phyloP scores from a whole-genome alignment of 768 basidiomycete species.

The Gymnopilus junonius region DNA sequence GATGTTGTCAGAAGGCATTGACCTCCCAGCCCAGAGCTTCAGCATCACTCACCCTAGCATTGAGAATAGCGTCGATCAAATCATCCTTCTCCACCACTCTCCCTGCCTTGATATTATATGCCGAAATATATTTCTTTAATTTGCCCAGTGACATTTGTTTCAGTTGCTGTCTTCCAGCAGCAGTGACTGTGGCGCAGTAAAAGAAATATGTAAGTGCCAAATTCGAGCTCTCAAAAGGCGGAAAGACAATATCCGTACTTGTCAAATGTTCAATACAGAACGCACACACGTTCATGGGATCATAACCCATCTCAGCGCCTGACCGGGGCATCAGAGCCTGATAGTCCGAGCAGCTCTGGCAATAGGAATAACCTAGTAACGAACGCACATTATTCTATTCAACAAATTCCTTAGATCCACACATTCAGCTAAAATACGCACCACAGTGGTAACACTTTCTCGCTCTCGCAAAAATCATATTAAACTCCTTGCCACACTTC shows the following conservation, averaged over 20 bases:
- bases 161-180: conserved; percentile 61
- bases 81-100: conserved; percentile 80
- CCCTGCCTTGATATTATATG: conserved; percentile 67
- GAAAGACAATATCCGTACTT: conserved; percentile 41
- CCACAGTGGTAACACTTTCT: conserved; percentile 79
- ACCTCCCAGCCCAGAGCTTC: neutral
- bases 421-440: conserved; percentile 33
- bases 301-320: conserved; percentile 61
- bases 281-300: conserved; percentile 67
- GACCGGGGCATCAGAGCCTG: conserved; percentile 77
- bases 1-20: neutral
- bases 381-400: neutral
- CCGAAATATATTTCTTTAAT: conserved; percentile 70
- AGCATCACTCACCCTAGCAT: conserved; percentile 57
- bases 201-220: neutral
- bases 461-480: conserved; percentile 63
- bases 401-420: neutral
- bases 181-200: conserved; percentile 64
- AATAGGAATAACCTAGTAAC: conserved; percentile 69
- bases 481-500: conserved; percentile 79
- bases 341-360: conserved; percentile 74
- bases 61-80: conserved; percentile 67
- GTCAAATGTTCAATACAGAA: conserved; percentile 74
- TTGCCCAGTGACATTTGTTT: conserved; percentile 59
- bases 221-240: neutral